phyloP scores from a whole-genome alignment of 208 protist genomes.

The Trypanosoma conorhini region DNA sequence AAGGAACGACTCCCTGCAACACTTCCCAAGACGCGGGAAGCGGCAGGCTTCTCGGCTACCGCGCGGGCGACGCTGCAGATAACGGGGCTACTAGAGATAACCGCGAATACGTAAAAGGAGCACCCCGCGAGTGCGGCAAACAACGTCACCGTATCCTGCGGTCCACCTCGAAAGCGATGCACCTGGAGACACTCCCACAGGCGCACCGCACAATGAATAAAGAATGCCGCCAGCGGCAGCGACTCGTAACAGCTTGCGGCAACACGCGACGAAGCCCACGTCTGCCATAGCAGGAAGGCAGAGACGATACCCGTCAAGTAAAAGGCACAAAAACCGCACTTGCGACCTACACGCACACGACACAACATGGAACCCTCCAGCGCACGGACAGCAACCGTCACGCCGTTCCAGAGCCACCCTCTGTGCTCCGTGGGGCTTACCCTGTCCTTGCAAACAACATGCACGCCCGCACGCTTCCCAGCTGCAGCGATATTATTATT shows the following conservation, averaged over 20 bases:
- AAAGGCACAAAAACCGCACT: slow-evolving; percentile 47
- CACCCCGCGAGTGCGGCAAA: slow-evolving; percentile 71
- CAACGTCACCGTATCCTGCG: slow-evolving; percentile 55
- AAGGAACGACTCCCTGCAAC: not conserved
- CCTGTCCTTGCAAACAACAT: not conserved
- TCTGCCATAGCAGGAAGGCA: slow-evolving; percentile 18
- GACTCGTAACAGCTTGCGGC: slow-evolving; percentile 9
- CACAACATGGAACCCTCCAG: slow-evolving; percentile 31
- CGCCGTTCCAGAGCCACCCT: not conserved
- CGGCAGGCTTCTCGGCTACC: not conserved
- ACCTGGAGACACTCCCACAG: slow-evolving; percentile 60
- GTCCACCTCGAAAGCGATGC: slow-evolving; percentile 43
- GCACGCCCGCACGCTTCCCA: not conserved
- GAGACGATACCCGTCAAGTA: slow-evolving; percentile 45
- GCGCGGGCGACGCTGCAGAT: slow-evolving; percentile 1
- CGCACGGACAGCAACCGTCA: not conserved
- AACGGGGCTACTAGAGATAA: slow-evolving; percentile 38
- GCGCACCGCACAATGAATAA: slow-evolving; percentile 62
- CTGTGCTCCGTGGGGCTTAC: not conserved
- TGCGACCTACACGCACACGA: slow-evolving; percentile 30
- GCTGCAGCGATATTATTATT: not conserved
- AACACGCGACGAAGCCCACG: not conserved
- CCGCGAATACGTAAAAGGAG: slow-evolving; percentile 74
- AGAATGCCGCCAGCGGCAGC: slow-evolving; percentile 50
- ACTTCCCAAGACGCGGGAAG: not conserved